Conservation (phyloP, 768 basidiomycete genomes). For the Chiua virens region DNA sequence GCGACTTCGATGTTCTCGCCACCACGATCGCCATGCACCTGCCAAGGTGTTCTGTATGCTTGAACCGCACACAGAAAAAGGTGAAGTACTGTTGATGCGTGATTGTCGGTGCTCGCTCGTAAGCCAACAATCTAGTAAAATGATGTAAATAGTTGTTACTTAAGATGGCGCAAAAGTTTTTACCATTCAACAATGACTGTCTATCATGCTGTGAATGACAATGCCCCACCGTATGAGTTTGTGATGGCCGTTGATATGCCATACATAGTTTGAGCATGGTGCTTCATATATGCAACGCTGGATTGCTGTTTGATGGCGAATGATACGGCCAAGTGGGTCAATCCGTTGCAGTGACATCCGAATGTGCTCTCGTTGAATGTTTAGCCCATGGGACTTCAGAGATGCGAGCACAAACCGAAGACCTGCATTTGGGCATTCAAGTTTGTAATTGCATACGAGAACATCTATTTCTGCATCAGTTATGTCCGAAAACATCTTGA, state of each 20-base stretch:
- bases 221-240: slow-evolving; percentile 29
- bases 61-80: slow-evolving; percentile 19
- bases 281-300: background rate
- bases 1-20: slow-evolving; percentile 32
- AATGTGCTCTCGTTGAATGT: background rate
- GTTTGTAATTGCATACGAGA: slow-evolving; percentile 13
- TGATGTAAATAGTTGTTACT: too few relatives aligned
- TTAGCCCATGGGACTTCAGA: background rate
- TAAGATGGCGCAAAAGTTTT: background rate
- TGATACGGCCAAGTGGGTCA: background rate
- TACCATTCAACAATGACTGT: slow-evolving; percentile 29
- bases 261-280: background rate
- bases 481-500: slow-evolving; percentile 11
- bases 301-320: background rate
- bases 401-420: slow-evolving; percentile 9
- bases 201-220: slow-evolving; percentile 27
- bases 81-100: slow-evolving; percentile 21
- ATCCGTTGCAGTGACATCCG: background rate
- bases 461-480: slow-evolving; percentile 19
- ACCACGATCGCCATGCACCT: slow-evolving; percentile 27
- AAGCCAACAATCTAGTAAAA: slow-evolving; percentile 17
- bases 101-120: slow-evolving; percentile 27
- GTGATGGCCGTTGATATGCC: slow-evolving; percentile 32
- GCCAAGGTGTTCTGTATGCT: slow-evolving; percentile 20
- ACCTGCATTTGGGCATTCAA: slow-evolving; percentile 12